phyloP scores from a whole-genome alignment of 2,329 filamentous ascomycete genomes.

The Chaetomium olivaceum region DNA sequence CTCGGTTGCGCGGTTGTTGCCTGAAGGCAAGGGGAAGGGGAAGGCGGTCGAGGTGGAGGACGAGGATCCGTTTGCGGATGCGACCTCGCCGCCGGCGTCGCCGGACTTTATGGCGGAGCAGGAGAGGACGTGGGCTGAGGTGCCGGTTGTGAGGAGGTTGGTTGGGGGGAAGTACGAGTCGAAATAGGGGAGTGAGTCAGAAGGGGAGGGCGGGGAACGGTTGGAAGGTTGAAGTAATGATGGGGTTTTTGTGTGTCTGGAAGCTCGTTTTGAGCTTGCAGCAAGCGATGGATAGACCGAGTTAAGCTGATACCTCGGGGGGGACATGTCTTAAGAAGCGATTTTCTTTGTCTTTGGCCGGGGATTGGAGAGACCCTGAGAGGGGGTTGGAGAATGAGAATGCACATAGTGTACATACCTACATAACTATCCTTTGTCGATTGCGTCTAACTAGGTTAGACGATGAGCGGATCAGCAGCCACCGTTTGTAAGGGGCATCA shows the following conservation, averaged over 20 bases:
- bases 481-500: neutral
- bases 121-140: constrained; percentile 60
- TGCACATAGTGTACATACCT: constrained; percentile 19
- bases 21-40: constrained; percentile 52
- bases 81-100: constrained; percentile 35
- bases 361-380: neutral
- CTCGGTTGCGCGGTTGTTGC: constrained; percentile 58
- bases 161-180: constrained; percentile 76
- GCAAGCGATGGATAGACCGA: constrained; percentile 22
- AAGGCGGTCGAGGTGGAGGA: constrained; percentile 45
- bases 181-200: constrained; percentile 34
- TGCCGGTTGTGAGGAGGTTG: constrained; percentile 67
- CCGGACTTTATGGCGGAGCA: constrained; percentile 24
- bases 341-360: neutral
- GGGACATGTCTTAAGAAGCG: constrained; percentile 3
- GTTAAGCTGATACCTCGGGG: constrained; percentile 13
- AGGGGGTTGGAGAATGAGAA: constrained; percentile 2
- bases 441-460: neutral
- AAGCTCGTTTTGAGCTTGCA: neutral
- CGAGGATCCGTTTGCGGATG: constrained; percentile 71
- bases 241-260: neutral
- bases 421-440: neutral
- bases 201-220: no score
- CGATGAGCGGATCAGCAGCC: neutral
- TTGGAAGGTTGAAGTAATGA: neutral